phyloP scores from a whole-genome alignment of 2,329 filamentous ascomycete genomes.

The Lachnum nothofagi region DNA sequence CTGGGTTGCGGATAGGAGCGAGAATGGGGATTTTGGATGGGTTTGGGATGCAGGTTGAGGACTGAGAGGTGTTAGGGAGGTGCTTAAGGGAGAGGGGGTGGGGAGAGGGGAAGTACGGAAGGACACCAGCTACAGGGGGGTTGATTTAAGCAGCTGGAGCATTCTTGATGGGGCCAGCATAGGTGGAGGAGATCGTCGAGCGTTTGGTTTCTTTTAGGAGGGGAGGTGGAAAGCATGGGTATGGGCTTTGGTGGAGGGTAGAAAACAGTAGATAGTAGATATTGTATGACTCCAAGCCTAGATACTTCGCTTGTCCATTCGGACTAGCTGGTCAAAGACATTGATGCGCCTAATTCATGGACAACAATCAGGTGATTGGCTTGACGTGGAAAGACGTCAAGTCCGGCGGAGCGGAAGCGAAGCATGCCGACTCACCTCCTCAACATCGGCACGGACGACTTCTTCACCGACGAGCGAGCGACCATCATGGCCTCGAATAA shows the following conservation, averaged over 20 bases:
- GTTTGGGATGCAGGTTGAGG: slow-evolving; percentile 52
- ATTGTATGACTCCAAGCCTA: not conserved
- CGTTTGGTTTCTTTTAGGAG: not conserved
- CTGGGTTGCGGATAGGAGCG: slow-evolving; percentile 45
- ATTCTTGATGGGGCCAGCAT: slow-evolving; percentile 50
- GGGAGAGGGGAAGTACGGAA: slow-evolving; percentile 8
- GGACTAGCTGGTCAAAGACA: too few relatives aligned
- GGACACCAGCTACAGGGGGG: slow-evolving; percentile 30
- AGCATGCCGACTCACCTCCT: too few relatives aligned
- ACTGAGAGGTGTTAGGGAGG: slow-evolving; percentile 8
- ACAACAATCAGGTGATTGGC: too few relatives aligned
- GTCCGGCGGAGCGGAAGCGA: too few relatives aligned
- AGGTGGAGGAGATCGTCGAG: slow-evolving; percentile 39
- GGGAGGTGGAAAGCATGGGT: too few relatives aligned
- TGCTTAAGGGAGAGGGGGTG: not conserved
- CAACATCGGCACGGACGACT: not conserved
- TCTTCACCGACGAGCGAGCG: too few relatives aligned
- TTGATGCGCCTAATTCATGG: too few relatives aligned
- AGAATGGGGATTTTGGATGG: slow-evolving; percentile 41
- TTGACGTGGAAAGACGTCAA: too few relatives aligned
- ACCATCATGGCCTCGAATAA: slow-evolving; percentile 1
- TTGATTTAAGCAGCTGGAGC: slow-evolving; percentile 40
- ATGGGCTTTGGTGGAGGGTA: too few relatives aligned
- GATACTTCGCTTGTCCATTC: too few relatives aligned
- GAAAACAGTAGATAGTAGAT: too few relatives aligned